These are phyloP conservation scores for Penicillium sp. DNA, from an alignment of 2,329 filamentous ascomycete genomes.

Conservation along the genomic window DNA sequence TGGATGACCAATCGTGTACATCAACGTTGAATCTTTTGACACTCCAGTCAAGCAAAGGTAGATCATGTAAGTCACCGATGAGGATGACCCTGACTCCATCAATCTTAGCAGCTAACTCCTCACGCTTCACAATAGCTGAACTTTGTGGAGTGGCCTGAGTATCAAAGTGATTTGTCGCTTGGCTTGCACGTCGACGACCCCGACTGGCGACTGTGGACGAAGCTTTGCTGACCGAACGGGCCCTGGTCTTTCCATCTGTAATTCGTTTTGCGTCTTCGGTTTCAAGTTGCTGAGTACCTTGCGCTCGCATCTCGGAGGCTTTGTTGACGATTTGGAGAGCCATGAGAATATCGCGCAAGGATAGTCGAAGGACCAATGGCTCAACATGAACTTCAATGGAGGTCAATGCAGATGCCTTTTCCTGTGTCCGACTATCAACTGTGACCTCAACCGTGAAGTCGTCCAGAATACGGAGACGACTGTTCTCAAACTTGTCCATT, in stretches of 20 bases:
- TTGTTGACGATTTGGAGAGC: constrained; percentile 88
- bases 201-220: constrained; percentile 42
- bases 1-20: constrained; percentile 85
- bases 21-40: constrained; percentile 82
- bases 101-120: constrained; percentile 78
- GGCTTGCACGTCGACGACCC: constrained; percentile 41
- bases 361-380: constrained; percentile 82
- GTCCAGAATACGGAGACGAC: constrained; percentile 83
- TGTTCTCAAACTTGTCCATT: constrained; percentile 96
- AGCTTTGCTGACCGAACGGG: constrained; percentile 42
- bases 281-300: constrained; percentile 41
- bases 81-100: constrained; percentile 87
- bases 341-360: constrained; percentile 87
- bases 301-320: constrained; percentile 74
- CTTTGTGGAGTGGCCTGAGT: constrained; percentile 35
- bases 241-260: constrained; percentile 42
- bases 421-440: constrained; percentile 66
- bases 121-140: constrained; percentile 56
- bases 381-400: constrained; percentile 85
- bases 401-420: constrained; percentile 56
- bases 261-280: constrained; percentile 52
- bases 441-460: constrained; percentile 91
- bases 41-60: constrained; percentile 89
- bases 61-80: constrained; percentile 90
- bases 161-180: constrained; percentile 33